Conservation (phyloP, 768 basidiomycete genomes). For the Rhodotorula taiwanensis region DNA sequence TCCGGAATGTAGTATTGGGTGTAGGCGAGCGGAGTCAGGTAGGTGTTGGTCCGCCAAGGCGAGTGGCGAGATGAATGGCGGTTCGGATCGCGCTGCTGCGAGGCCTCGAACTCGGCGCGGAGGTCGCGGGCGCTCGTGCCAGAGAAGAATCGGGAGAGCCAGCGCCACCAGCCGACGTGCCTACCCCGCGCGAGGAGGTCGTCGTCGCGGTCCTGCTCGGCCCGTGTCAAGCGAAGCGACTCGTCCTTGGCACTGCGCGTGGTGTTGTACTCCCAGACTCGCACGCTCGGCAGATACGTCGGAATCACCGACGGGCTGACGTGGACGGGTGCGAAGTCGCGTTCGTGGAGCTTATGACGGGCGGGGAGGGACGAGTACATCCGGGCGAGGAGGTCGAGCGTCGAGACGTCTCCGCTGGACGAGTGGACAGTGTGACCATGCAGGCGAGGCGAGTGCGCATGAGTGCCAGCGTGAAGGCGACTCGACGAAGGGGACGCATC, state of each 20-base stretch:
- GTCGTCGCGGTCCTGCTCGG: slow-evolving; percentile 12
- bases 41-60: slow-evolving; percentile 64
- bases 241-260: slow-evolving; percentile 44
- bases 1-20: slow-evolving; percentile 58
- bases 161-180: slow-evolving; percentile 23
- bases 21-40: slow-evolving; percentile 72
- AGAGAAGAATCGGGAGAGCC: background rate
- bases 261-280: slow-evolving; percentile 75
- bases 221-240: background rate
- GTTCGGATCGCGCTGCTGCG: too few species aligned
- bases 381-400: slow-evolving; percentile 10
- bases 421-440: too few species aligned
- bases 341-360: slow-evolving; percentile 46
- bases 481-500: slow-evolving; percentile 26
- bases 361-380: slow-evolving; percentile 14
- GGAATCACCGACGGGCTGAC: slow-evolving; percentile 76
- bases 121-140: too few species aligned
- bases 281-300: slow-evolving; percentile 74
- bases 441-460: too few species aligned
- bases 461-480: too few species aligned
- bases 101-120: too few species aligned
- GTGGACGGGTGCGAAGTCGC: slow-evolving; percentile 68
- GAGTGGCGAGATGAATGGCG: slow-evolving; percentile 47
- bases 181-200: background rate
- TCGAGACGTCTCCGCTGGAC: background rate